Base-by-base conservation (phyloP, 257 asterid species). In the Thymus mandschuricus region DNA sequence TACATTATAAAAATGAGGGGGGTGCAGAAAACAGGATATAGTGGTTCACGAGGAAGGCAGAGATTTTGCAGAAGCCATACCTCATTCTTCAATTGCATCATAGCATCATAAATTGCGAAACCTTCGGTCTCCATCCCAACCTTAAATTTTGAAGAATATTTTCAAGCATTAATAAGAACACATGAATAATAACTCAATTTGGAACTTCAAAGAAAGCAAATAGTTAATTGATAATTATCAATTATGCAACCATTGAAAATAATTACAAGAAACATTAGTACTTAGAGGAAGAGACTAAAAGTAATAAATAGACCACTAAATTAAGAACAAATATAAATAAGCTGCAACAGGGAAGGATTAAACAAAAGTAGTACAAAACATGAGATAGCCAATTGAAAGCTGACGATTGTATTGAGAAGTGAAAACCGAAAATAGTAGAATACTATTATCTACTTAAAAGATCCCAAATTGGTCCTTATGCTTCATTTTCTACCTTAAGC, bases 111-210 rank as follows among this genome's bases (percentile, higher is more conserved):
- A 65, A 94, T 94, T 55, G 97, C 98, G 78, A 94, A 94, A 64
- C 98, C 98, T 73, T 94, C 96, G 0, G 85, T 64, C 78, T 94
- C 97, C 96, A 87, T 80, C 58, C 89, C 97, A 81, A 94, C 96
- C 97, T 94, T 69, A 70, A 67, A 66, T 31, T 33, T 45, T 31
- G 21, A 21, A 61, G 64, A 74, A 38, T 15, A 59, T 7, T 49
- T 69, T 34, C 66, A 64, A 70, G 71, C 35, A 78, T 79, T 68
- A 76, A 66, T 49, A 29, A 66, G 15, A 40, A 70, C 21, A 40
- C 4, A 28, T 46, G 62, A 66, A 64, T 46, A 55, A 56, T 29
- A 52, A 15, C 61, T 30, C 65, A 54, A 44, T 10, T 31, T 58
- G 38, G 34, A 34, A 75, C 62, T 52, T 70, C 59, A 56, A 50